These are phyloP conservation scores for Carex myosuroides DNA, from an alignment of 176 grass and related monocot genomes.

Conservation along the genomic window DNA sequence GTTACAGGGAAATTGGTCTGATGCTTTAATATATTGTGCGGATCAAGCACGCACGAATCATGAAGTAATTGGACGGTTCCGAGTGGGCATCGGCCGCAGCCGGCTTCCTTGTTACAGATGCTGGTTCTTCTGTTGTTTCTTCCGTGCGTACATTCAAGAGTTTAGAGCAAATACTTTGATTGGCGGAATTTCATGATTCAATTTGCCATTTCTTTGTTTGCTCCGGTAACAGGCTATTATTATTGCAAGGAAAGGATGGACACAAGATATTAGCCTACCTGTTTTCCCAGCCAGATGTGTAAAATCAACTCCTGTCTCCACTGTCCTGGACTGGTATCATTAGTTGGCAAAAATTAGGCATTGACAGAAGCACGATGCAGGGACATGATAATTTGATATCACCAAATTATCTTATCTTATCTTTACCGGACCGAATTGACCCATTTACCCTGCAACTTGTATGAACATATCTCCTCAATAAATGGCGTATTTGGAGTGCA, in stretches of 20 bases:
- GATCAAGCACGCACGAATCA: too few species aligned
- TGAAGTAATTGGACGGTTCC: too few species aligned
- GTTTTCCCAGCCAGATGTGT: background rate
- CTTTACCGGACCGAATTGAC: background rate
- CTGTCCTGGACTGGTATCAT: background rate
- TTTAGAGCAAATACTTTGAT: too few species aligned
- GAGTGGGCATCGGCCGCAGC: too few species aligned
- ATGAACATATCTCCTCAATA: background rate
- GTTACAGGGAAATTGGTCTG: too few species aligned
- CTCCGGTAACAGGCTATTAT: background rate
- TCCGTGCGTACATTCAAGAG: background rate
- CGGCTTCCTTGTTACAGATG: background rate
- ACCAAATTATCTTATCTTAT: background rate
- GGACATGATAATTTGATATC: background rate
- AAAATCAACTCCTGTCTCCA: background rate
- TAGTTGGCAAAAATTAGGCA: background rate
- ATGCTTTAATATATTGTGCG: too few species aligned
- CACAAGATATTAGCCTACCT: background rate
- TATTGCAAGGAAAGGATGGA: background rate
- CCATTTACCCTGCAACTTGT: background rate
- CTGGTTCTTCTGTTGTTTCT: background rate
- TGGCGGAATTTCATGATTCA: background rate
- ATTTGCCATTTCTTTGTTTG: background rate
- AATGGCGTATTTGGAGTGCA: constrained; percentile 49
- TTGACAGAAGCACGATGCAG: background rate